phyloP scores from a whole-genome alignment of 2,329 filamentous ascomycete species.

The Colletotrichum sp. region DNA sequence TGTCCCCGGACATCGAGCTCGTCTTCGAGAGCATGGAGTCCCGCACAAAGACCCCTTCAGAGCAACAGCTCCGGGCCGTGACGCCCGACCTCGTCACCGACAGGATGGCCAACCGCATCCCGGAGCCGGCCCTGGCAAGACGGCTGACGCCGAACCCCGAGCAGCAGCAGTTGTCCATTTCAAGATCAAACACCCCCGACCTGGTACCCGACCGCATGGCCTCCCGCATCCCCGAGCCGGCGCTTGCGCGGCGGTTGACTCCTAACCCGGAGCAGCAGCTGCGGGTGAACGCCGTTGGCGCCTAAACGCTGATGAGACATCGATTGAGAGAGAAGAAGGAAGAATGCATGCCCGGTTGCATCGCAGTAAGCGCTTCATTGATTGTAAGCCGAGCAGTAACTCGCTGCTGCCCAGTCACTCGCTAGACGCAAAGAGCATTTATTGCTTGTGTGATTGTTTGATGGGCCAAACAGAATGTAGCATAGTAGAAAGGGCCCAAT shows the following conservation, averaged over 20 bases:
- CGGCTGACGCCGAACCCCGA: conserved; percentile 56
- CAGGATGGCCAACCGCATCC: conserved; percentile 60
- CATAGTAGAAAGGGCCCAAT: background rate
- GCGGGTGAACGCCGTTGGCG: conserved; percentile 28
- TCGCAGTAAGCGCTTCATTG: background rate
- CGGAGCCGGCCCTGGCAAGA: conserved; percentile 47
- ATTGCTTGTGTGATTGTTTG: background rate
- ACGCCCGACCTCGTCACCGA: conserved; percentile 66
- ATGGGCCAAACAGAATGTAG: background rate
- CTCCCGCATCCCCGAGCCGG: conserved; percentile 57
- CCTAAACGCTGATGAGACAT: conserved; percentile 4
- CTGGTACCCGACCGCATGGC: conserved; percentile 67
- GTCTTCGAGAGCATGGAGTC: conserved; percentile 17
- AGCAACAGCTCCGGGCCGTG: conserved; percentile 33
- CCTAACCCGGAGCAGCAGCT: conserved; percentile 53
- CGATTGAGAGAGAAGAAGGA: background rate
- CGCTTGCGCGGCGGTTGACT: conserved; percentile 47
- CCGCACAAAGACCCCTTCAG: conserved; percentile 44
- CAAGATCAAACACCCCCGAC: conserved; percentile 53
- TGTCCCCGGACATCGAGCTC: conserved; percentile 16
- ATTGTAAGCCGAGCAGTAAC: background rate
- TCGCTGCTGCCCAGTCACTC: background rate
- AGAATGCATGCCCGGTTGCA: background rate
- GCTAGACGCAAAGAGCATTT: background rate
- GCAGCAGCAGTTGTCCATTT: conserved; percentile 26